Percentiles rank a stretch among this genome's conserved stretches.
Evolutionary conservation across 441 rosid species (phyloP).

Genomic region (Rhodomyrtus psidioides): DNA sequence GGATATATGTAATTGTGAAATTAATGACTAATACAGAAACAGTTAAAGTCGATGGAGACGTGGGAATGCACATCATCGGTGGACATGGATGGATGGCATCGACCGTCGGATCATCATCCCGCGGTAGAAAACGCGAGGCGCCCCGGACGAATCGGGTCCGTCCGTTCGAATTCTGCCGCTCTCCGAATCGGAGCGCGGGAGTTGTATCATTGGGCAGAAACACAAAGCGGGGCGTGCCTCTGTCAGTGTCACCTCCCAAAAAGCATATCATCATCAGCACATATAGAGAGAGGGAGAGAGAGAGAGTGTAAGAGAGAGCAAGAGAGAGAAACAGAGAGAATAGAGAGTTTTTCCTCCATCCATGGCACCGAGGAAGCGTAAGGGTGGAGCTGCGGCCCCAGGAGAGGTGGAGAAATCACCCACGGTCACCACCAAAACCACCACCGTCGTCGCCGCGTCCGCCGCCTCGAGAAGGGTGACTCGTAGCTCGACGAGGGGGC

Average conservation of each 20-base stretch:
- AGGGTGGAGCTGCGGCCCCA: background rate
- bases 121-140: too few relatives aligned
- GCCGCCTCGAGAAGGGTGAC: conserved; percentile 33
- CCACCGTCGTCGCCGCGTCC: background rate
- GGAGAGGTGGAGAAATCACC: background rate
- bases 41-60: background rate
- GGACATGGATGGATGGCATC: background rate
- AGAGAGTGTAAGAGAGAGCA: too few relatives aligned
- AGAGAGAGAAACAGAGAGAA: background rate
- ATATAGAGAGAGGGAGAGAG: background rate
- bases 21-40: background rate
- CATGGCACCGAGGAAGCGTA: background rate
- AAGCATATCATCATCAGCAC: background rate
- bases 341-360: background rate
- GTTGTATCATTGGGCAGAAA: background rate
- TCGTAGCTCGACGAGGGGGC: conserved; percentile 38
- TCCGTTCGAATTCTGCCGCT: background rate
- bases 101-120: background rate
- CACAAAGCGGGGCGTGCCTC: background rate
- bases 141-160: background rate
- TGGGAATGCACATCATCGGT: background rate
- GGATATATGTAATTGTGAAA: background rate
- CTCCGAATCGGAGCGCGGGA: background rate
- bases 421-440: background rate
- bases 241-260: background rate